phyloP scores from a whole-genome alignment of 257 asterid species.

The Solanum pinnatisectum region DNA sequence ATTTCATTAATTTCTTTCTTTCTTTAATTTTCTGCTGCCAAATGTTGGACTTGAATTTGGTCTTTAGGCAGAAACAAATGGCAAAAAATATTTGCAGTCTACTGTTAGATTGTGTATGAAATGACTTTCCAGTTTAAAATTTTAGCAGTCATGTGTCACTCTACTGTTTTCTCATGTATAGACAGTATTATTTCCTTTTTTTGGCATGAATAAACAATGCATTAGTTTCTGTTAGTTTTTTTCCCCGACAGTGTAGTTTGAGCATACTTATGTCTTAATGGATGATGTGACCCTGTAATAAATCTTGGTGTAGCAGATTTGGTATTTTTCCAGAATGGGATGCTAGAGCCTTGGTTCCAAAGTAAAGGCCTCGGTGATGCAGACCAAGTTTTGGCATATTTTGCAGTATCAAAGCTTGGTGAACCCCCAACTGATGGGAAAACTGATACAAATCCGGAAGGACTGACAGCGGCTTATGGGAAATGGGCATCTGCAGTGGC shows the following conservation, averaged over 20 bases:
- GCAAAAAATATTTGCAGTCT: not conserved
- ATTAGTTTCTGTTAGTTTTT: not conserved
- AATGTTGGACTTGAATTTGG: not conserved
- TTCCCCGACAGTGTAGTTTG: not conserved
- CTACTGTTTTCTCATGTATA: not conserved
- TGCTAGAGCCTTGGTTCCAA: slow-evolving; percentile 97
- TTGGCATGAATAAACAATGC: not conserved
- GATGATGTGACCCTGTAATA: slow-evolving; percentile 7
- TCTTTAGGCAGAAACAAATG: not conserved
- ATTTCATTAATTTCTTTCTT: not conserved
- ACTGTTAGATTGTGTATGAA: not conserved
- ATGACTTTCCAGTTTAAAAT: not conserved
- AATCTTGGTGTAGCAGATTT: slow-evolving; percentile 80
- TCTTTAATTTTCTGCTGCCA: not conserved
- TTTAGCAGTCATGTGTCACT: not conserved
- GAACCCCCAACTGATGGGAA: slow-evolving; percentile 89
- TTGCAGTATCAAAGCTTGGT: slow-evolving; percentile 90
- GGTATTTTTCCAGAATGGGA: slow-evolving; percentile 99
- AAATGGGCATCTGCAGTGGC: slow-evolving; percentile 95
- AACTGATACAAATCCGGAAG: slow-evolving; percentile 94
- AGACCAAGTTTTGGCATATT: slow-evolving; percentile 90
- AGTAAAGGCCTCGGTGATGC: slow-evolving; percentile 79
- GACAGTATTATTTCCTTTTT: not conserved
- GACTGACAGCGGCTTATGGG: slow-evolving; percentile 87
- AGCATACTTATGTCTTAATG: not conserved